phyloP scores from a whole-genome alignment of 169 alveolate species.

The Plasmodium coatneyi region DNA sequence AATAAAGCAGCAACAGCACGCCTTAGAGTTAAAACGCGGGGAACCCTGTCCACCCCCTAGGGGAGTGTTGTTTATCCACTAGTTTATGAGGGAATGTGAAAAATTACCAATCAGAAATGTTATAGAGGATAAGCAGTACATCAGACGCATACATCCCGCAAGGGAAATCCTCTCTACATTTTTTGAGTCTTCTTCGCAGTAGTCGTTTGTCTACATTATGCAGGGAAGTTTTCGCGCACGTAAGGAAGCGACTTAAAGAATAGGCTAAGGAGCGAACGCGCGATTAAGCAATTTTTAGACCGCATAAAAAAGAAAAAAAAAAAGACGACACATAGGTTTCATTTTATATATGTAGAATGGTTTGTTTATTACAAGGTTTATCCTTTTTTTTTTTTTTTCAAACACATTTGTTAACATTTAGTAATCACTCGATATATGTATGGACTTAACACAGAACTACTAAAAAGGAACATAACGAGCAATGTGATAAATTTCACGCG shows the following conservation, averaged over 20 bases:
- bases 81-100: not conserved
- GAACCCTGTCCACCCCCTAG: not conserved
- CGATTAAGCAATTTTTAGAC: not conserved
- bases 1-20: not conserved
- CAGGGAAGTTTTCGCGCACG: not conserved
- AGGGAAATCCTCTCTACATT: constrained; percentile 20
- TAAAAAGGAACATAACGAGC: not conserved
- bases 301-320: not conserved
- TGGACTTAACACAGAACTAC: not conserved
- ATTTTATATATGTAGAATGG: not conserved
- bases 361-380: not conserved
- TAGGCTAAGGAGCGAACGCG: not conserved
- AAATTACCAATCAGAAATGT: constrained; percentile 22
- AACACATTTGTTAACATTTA: not conserved
- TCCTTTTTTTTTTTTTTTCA: not conserved
- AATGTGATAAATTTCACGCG: not conserved
- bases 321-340: not conserved
- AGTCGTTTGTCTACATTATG: constrained; percentile 10
- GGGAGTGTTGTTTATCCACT: not conserved
- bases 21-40: not conserved
- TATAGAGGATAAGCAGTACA: constrained; percentile 45
- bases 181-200: constrained; percentile 13
- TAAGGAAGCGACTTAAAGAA: not conserved
- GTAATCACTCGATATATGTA: not conserved
- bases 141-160: constrained; percentile 13